Percentiles rank a stretch among this genome's conserved stretches.
phyloP scores from a whole-genome alignment of 805 yeast genomes.

The Hanseniaspora nectarophila region DNA sequence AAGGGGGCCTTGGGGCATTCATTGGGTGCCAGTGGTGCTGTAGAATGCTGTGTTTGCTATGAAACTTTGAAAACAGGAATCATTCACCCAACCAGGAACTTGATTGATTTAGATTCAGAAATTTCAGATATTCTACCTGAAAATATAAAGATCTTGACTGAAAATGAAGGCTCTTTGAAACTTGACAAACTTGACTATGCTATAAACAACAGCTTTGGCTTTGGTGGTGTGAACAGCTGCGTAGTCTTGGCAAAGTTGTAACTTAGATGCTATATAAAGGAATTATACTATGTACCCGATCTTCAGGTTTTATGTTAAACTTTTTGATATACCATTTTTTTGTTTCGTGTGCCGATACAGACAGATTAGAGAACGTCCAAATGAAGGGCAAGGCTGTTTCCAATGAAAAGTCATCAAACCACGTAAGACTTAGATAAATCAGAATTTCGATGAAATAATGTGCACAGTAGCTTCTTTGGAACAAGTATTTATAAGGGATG shows the following conservation, averaged over 20 bases:
- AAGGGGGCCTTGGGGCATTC: slow-evolving; percentile 92
- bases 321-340: slow-evolving; percentile 7
- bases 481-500: slow-evolving; percentile 41
- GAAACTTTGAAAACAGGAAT: slow-evolving; percentile 45
- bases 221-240: slow-evolving; percentile 89
- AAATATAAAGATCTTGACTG: slow-evolving; percentile 36
- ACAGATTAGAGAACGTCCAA: slow-evolving; percentile 8
- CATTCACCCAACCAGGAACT: slow-evolving; percentile 74
- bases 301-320: background rate
- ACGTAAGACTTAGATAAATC: slow-evolving; percentile 32
- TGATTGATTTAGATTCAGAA: slow-evolving; percentile 28
- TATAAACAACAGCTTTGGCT: slow-evolving; percentile 84
- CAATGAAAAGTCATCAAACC: background rate
- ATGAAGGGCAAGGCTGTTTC: slow-evolving; percentile 1
- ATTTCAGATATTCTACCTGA: slow-evolving; percentile 28
- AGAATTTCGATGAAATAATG: slow-evolving; percentile 59
- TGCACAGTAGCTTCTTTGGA: slow-evolving; percentile 44
- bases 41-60: slow-evolving; percentile 74
- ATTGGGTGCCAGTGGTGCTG: slow-evolving; percentile 91
- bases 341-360: slow-evolving; percentile 6
- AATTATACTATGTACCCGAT: slow-evolving; percentile 3
- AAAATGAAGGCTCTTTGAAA: slow-evolving; percentile 32
- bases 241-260: slow-evolving; percentile 28
- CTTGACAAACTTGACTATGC: slow-evolving; percentile 42
- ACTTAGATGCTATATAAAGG: slow-evolving; percentile 24